Conservation (phyloP, 1,139 yeast species). For the Geotrichum restrictum region DNA sequence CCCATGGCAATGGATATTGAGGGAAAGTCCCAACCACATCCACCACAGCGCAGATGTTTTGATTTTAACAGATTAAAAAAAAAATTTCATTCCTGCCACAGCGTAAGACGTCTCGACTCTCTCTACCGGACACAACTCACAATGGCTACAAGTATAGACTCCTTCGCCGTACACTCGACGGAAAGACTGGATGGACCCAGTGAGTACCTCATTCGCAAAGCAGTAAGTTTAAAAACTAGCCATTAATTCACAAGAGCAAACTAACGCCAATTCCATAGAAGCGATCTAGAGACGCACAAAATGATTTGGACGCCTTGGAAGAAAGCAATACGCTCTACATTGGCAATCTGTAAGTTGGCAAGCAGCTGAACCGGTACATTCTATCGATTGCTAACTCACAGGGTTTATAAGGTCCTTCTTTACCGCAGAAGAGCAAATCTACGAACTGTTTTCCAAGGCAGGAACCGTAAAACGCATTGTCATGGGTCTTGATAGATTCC, state of each 20-base stretch:
- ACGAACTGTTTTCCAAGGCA: constrained; percentile 63
- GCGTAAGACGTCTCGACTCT: no score
- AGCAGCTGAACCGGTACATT: not conserved
- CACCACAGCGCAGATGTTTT: no score
- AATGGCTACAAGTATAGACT: constrained; percentile 19
- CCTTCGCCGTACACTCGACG: constrained; percentile 47
- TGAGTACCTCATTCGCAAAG: constrained; percentile 67
- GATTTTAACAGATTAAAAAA: not conserved
- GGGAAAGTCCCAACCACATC: no score
- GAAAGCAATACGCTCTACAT: constrained; percentile 75
- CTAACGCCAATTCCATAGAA: constrained; percentile 14
- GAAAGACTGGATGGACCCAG: constrained; percentile 76
- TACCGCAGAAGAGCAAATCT: constrained; percentile 90
- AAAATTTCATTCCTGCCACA: no score
- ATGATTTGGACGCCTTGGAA: constrained; percentile 60
- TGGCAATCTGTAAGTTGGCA: constrained; percentile 57
- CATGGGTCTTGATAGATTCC: constrained; percentile 89
- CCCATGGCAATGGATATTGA: no score
- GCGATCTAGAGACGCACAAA: constrained; percentile 43
- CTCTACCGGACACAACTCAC: not conserved
- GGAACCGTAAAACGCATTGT: constrained; percentile 75
- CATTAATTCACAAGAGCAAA: constrained; percentile 38
- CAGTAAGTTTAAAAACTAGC: constrained; percentile 43
- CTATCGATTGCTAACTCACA: not conserved
- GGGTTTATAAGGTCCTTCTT: constrained; percentile 57